Percentiles rank a stretch among this genome's conserved stretches.
phyloP scores from a whole-genome alignment of 495 filamentous ascomycete genomes.

The Aspergillus nanangensis region DNA sequence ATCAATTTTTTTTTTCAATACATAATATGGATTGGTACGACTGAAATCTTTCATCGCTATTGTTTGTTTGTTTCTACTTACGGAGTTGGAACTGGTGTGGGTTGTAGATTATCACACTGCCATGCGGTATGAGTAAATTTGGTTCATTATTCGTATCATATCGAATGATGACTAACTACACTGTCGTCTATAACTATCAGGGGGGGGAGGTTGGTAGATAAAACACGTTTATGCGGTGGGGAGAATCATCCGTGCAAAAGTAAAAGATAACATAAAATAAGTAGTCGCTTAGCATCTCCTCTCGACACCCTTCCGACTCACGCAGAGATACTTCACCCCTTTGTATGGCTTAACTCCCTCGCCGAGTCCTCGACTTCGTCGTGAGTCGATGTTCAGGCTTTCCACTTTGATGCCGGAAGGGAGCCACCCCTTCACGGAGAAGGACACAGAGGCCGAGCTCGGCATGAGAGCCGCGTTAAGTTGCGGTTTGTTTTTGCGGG shows the following conservation, averaged over 20 bases:
- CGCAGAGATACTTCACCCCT: constrained; percentile 94
- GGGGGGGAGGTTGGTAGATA: no score
- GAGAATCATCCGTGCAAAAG: not conserved
- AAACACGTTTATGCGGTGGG: not conserved
- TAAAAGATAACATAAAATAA: not conserved
- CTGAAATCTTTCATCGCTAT: no score
- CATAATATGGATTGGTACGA: no score
- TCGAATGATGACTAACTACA: constrained; percentile 3
- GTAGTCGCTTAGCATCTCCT: constrained; percentile 29
- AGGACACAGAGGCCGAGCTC: constrained; percentile 77
- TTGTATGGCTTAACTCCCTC: constrained; percentile 93
- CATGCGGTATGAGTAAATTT: no score
- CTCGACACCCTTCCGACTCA: constrained; percentile 83
- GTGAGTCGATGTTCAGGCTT: constrained; percentile 76
- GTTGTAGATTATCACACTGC: no score
- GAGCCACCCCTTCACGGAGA: constrained; percentile 91
- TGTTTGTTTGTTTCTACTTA: no score
- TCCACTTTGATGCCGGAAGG: constrained; percentile 93
- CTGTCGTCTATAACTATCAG: not conserved
- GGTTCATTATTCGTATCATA: constrained; percentile 11
- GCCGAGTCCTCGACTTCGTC: constrained; percentile 80
- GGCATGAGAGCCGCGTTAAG: constrained; percentile 88
- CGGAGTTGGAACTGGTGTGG: no score
- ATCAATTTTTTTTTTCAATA: no score
- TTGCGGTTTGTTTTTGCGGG: constrained; percentile 48